phyloP scores from a whole-genome alignment of 371 early-diverging fungal species.

The Globomyces sp. region DNA sequence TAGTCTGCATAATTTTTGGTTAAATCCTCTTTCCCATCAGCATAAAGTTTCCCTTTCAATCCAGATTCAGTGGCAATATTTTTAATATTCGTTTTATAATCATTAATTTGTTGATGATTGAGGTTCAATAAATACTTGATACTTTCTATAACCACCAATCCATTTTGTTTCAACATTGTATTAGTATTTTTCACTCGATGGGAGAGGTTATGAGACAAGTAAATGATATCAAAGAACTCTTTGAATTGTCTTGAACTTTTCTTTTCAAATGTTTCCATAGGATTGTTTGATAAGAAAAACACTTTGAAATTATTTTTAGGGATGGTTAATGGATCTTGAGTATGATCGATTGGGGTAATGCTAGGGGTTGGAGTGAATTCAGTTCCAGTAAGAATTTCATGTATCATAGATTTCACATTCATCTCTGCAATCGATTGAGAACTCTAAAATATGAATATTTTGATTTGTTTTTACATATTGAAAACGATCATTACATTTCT shows the following conservation, averaged over 20 bases:
- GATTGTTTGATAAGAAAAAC: slow-evolving; percentile 17
- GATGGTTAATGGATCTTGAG: background rate
- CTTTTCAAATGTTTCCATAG: slow-evolving; percentile 14
- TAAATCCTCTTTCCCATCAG: background rate
- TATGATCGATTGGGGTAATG: too few species aligned
- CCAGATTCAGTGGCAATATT: slow-evolving; percentile 23
- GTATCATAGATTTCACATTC: slow-evolving; percentile 17
- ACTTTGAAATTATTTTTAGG: slow-evolving; percentile 16
- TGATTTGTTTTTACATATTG: slow-evolving; percentile 23
- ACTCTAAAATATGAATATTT: too few species aligned
- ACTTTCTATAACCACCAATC: slow-evolving; percentile 13
- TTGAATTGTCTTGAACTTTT: slow-evolving; percentile 22
- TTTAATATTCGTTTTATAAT: slow-evolving; percentile 21
- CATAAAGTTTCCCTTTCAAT: slow-evolving; percentile 5
- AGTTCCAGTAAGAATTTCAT: slow-evolving; percentile 15
- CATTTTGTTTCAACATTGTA: background rate
- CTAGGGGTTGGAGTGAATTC: background rate
- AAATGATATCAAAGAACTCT: slow-evolving; percentile 5
- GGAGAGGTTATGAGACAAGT: slow-evolving; percentile 14
- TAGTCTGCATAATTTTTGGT: too few species aligned
- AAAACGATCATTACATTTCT: slow-evolving; percentile 37
- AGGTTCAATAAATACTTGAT: slow-evolving; percentile 29
- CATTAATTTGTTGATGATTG: slow-evolving; percentile 17
- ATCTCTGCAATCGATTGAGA: slow-evolving; percentile 13
- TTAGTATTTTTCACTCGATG: slow-evolving; percentile 13